Percentiles rank a stretch among this genome's conserved stretches.
Conservation (phyloP, 257 asterid genomes). For the Pogostemon cablin region DNA sequence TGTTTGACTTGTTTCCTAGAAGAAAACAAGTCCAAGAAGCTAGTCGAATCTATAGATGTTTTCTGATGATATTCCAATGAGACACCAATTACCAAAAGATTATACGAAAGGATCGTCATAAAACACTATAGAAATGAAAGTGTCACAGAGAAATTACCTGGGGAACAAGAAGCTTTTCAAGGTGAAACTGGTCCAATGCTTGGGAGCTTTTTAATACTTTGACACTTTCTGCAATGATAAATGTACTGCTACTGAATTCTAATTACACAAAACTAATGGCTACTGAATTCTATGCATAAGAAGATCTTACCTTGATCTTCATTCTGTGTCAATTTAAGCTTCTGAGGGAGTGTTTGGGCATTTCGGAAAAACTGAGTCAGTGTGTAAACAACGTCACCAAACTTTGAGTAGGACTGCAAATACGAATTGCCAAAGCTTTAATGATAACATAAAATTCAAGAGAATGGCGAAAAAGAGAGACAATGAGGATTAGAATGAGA, state of each 20-base stretch:
- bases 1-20: slow-evolving; percentile 47
- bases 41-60: slow-evolving; percentile 28
- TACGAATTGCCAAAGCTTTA: slow-evolving; percentile 29
- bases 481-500: slow-evolving; percentile 6
- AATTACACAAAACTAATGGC: background rate
- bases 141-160: slow-evolving; percentile 48
- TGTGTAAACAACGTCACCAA: slow-evolving; percentile 88
- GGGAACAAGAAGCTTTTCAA: slow-evolving; percentile 45
- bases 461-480: background rate
- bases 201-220: slow-evolving; percentile 39
- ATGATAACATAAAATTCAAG: slow-evolving; percentile 18
- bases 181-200: slow-evolving; percentile 42
- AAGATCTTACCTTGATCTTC: slow-evolving; percentile 51
- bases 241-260: slow-evolving; percentile 30
- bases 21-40: slow-evolving; percentile 43
- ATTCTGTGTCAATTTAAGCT: slow-evolving; percentile 48
- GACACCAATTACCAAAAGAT: slow-evolving; percentile 21
- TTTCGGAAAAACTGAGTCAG: slow-evolving; percentile 90
- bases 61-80: slow-evolving; percentile 42
- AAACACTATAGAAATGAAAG: slow-evolving; percentile 24
- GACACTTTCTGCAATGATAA: slow-evolving; percentile 51
- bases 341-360: slow-evolving; percentile 56
- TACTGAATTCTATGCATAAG: slow-evolving; percentile 15
- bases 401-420: slow-evolving; percentile 82
- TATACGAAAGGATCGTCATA: slow-evolving; percentile 16